Conservation (phyloP, 75 land plant species). For the Sequoia sempervirens region DNA sequence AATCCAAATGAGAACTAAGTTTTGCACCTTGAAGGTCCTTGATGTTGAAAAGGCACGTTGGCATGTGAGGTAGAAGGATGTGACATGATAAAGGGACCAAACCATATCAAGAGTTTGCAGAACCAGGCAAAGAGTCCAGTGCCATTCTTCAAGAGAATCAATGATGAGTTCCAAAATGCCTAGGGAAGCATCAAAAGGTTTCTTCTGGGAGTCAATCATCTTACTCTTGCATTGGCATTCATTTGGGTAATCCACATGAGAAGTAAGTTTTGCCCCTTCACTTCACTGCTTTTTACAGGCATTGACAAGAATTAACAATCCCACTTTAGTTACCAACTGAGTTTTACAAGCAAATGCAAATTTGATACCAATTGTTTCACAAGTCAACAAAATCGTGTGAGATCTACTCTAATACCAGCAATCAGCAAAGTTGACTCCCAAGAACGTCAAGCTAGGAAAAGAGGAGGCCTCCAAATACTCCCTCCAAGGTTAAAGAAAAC, state of each 20-base stretch:
- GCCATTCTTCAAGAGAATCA: not conserved
- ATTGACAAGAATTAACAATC: too few species aligned
- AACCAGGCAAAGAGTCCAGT: not conserved
- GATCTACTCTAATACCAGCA: too few species aligned
- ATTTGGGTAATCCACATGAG: not conserved
- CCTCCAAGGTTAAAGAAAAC: not conserved
- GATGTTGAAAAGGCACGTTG: too few species aligned
- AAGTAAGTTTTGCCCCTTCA: not conserved
- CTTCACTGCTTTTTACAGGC: not conserved
- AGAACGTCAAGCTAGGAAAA: not conserved
- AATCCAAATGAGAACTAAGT: not conserved
- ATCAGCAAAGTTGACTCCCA: not conserved
- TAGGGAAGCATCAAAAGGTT: not conserved
- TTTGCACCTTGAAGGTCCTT: too few species aligned
- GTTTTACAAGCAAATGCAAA: too few species aligned
- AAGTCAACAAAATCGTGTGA: too few species aligned
- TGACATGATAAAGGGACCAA: not conserved
- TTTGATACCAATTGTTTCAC: too few species aligned
- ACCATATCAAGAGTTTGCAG: not conserved
- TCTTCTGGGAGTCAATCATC: not conserved
- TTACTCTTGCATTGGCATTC: not conserved
- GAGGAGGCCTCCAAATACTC: not conserved
- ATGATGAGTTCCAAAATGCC: not conserved
- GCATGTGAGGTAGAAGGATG: not conserved
- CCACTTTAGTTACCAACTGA: too few species aligned